Conservation (phyloP, 352 stramenopile species). For the Phytophthora nicotianae region DNA sequence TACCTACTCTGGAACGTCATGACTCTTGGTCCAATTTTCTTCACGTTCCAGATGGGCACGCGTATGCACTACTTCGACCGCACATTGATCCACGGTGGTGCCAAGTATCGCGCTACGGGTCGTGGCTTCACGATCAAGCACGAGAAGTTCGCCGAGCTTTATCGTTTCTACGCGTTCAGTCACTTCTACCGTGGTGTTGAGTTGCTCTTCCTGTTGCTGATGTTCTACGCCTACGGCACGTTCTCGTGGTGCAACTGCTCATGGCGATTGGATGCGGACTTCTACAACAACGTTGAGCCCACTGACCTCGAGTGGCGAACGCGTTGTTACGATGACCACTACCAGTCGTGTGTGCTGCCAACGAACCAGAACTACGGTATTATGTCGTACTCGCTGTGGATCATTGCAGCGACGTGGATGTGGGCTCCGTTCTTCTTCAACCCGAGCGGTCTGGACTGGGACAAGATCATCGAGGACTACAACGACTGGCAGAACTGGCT, state of each 20-base stretch:
- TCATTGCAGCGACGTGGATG: slow-evolving; percentile 92
- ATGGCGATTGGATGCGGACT: slow-evolving; percentile 70
- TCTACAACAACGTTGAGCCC: slow-evolving; percentile 79
- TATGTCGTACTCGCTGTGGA: slow-evolving; percentile 96
- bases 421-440: slow-evolving; percentile 95
- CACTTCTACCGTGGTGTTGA: slow-evolving; percentile 99
- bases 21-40: slow-evolving; percentile 98
- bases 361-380: slow-evolving; percentile 98
- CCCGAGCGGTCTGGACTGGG: slow-evolving; percentile 97
- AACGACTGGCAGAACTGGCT: slow-evolving; percentile 96
- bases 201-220: slow-evolving; percentile 82
- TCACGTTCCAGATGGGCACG: slow-evolving; percentile 99
- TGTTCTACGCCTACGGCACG: slow-evolving; percentile 92
- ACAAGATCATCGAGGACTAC: slow-evolving; percentile 95
- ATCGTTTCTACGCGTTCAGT: slow-evolving; percentile 97
- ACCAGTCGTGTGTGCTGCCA: slow-evolving; percentile 92
- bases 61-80: slow-evolving; percentile 99
- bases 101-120: slow-evolving; percentile 98
- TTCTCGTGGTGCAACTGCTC: slow-evolving; percentile 93
- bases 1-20: slow-evolving; percentile 95
- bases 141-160: slow-evolving; percentile 97
- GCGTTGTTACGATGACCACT: slow-evolving; percentile 82
- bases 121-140: slow-evolving; percentile 99
- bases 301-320: slow-evolving; percentile 78
- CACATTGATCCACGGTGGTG: slow-evolving; percentile 96